These are phyloP conservation scores for Alternaria tenuissima DNA, from an alignment of 2,329 filamentous ascomycete genomes.

Conservation along the genomic window DNA sequence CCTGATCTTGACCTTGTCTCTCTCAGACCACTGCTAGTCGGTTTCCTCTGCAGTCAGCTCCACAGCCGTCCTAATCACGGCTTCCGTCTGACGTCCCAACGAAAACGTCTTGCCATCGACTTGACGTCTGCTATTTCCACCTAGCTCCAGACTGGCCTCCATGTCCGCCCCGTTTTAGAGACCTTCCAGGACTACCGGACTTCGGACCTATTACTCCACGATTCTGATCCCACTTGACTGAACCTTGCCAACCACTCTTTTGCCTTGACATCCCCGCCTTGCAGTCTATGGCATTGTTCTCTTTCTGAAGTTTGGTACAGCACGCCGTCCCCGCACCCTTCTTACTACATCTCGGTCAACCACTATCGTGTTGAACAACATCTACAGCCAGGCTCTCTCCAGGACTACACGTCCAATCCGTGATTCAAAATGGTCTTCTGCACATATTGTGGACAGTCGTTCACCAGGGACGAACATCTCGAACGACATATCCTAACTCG, in stretches of 20 bases:
- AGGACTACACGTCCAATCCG: conserved; percentile 3
- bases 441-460: conserved; percentile 63
- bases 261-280: conserved; percentile 15
- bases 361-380: not conserved
- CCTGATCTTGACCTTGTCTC: conserved; percentile 22
- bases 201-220: conserved; percentile 26
- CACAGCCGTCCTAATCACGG: conserved; percentile 37
- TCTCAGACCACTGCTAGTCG: conserved; percentile 26
- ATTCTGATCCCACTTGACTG: conserved; percentile 13
- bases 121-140: conserved; percentile 33
- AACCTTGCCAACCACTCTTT: conserved; percentile 18
- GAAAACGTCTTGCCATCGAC: conserved; percentile 27
- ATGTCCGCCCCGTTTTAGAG: conserved; percentile 27
- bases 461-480: conserved; percentile 62
- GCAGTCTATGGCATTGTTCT: conserved; percentile 21
- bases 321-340: conserved; percentile 13
- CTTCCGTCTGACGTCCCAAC: conserved; percentile 33
- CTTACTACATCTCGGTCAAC: not conserved
- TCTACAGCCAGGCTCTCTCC: conserved; percentile 2
- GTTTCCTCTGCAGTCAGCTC: conserved; percentile 35
- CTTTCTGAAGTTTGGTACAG: conserved; percentile 20
- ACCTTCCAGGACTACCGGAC: conserved; percentile 16
- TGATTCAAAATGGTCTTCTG: conserved; percentile 59
- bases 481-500: conserved; percentile 62
- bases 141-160: conserved; percentile 29